Evolutionary conservation across 208 protist genomes (phyloP).

Genomic region (Wallacemonas collosoma): DNA sequence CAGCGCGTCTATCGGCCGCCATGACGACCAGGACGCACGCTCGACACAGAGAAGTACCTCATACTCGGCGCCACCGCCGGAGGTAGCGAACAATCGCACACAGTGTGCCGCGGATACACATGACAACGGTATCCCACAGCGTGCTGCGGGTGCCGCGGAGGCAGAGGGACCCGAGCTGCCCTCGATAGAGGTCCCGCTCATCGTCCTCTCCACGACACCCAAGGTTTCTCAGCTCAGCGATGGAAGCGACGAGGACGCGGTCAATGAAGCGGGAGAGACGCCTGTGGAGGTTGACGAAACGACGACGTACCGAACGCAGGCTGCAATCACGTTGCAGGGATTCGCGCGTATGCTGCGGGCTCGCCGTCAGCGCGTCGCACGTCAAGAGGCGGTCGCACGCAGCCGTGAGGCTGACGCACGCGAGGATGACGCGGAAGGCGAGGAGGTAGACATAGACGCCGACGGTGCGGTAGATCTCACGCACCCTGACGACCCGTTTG

Average conservation of each 20-base stretch:
- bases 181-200: slow-evolving; percentile 3
- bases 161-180: not conserved
- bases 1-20: no score
- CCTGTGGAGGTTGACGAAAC: not conserved
- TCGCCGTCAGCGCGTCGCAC: not conserved
- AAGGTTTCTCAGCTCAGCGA: slow-evolving; percentile 4
- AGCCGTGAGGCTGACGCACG: not conserved
- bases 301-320: not conserved
- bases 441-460: not conserved
- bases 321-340: slow-evolving; percentile 2
- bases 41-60: not conserved
- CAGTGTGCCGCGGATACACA: not conserved
- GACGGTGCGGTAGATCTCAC: not conserved
- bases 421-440: not conserved
- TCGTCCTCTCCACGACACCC: not conserved
- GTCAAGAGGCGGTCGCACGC: not conserved
- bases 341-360: slow-evolving; percentile 13
- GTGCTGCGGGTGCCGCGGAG: not conserved
- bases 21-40: no score
- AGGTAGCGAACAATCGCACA: not conserved
- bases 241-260: slow-evolving; percentile 2
- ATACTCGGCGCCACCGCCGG: not conserved
- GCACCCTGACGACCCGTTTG: not conserved
- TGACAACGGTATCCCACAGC: no score
- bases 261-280: not conserved